phyloP scores from a whole-genome alignment of 768 basidiomycete genomes.

The Pulveroboletus sp. region DNA sequence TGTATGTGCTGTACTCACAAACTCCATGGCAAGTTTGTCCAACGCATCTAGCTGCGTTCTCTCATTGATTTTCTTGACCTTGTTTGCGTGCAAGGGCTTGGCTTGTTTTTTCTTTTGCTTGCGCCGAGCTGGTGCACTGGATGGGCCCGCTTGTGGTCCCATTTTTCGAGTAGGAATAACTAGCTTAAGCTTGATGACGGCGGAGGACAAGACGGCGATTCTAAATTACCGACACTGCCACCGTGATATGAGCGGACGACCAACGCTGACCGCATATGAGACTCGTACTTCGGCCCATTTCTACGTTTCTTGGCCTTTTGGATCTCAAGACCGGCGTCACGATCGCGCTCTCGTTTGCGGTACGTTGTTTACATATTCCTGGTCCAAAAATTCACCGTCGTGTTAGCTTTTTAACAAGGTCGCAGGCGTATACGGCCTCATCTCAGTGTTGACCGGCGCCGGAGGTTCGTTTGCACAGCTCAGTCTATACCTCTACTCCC shows the following conservation, averaged over 20 bases:
- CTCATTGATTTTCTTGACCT: constrained; percentile 43
- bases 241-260: no score
- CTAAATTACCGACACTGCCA: no score
- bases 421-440: constrained; percentile 93
- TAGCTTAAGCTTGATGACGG: no score
- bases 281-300: constrained; percentile 78
- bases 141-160: constrained; percentile 19
- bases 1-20: constrained; percentile 38
- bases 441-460: constrained; percentile 85
- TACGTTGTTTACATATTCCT: constrained; percentile 39
- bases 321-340: constrained; percentile 95
- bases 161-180: constrained; percentile 8
- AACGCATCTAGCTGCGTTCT: constrained; percentile 51
- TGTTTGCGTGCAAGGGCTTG: constrained; percentile 19
- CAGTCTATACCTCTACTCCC: constrained; percentile 91
- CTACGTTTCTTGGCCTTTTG: constrained; percentile 80
- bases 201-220: no score
- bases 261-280: constrained; percentile 62
- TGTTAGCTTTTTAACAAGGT: constrained; percentile 90
- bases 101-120: constrained; percentile 16
- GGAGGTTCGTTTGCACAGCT: constrained; percentile 94
- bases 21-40: constrained; percentile 47
- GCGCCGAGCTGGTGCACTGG: constrained; percentile 5
- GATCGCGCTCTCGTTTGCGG: constrained; percentile 85
- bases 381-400: constrained; percentile 9